Conservation (phyloP, 805 yeast species). For the Saccharomycopsis malanga region DNA sequence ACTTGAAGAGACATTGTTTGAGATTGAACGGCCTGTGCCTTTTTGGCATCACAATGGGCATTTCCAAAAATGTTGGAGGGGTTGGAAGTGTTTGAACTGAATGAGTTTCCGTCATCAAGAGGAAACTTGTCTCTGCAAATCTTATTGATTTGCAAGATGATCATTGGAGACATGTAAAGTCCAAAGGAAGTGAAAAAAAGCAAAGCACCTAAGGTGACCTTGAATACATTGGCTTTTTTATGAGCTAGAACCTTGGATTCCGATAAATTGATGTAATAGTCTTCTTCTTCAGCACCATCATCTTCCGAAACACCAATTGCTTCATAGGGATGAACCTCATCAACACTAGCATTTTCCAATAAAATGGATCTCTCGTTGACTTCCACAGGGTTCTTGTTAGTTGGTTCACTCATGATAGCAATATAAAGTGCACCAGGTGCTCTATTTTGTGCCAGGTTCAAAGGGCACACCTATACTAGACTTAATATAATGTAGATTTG, state of each 20-base stretch:
- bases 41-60: conserved; percentile 31
- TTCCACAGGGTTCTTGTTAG: no score
- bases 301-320: not conserved
- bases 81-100: conserved; percentile 22
- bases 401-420: no score
- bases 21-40: conserved; percentile 41
- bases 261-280: not conserved
- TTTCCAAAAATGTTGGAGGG: conserved; percentile 10
- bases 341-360: no score
- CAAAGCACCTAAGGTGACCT: conserved; percentile 39
- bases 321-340: no score
- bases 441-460: no score
- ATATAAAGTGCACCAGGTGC: no score
- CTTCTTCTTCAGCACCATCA: conserved; percentile 1
- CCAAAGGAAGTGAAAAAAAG: conserved; percentile 37
- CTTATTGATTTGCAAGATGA: conserved; percentile 32
- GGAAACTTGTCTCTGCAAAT: conserved; percentile 34
- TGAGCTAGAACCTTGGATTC: conserved; percentile 32
- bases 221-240: conserved; percentile 48
- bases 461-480: no score
- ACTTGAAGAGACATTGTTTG: conserved; percentile 40
- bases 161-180: conserved; percentile 34
- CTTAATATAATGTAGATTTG: no score
- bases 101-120: conserved; percentile 25
- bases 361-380: no score